phyloP scores from a whole-genome alignment of 306 rosid species.

The Crotalaria pallida region DNA sequence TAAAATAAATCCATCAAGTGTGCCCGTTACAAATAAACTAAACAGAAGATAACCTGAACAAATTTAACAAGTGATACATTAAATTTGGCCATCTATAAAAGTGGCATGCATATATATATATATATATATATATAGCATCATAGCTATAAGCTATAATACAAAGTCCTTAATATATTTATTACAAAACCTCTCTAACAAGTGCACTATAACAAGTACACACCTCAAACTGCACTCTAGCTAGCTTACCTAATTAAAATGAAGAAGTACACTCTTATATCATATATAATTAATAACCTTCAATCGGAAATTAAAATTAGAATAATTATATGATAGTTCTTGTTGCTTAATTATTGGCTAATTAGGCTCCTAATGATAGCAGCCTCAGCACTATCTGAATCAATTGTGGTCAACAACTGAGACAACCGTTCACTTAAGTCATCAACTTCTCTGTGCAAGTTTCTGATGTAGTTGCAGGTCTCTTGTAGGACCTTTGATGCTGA shows the following conservation, averaged over 20 bases:
- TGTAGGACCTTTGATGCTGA: conserved; percentile 99
- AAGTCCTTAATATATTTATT: conserved; percentile 23
- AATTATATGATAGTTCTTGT: neutral
- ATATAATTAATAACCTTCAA: conserved; percentile 4
- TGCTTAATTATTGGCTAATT: conserved; percentile 57
- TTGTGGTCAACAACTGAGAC: conserved; percentile 80
- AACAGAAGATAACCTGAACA: conserved; percentile 5
- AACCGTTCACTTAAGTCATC: conserved; percentile 86
- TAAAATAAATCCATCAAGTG: conserved; percentile 13
- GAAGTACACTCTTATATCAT: conserved; percentile 24
- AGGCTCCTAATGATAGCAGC: conserved; percentile 92
- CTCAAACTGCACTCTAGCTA: conserved; percentile 29
- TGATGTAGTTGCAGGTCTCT: conserved; percentile 95
- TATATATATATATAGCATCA: conserved; percentile 19
- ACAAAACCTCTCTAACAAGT: conserved; percentile 17
- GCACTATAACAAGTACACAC: conserved; percentile 18
- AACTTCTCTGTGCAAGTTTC: conserved; percentile 82
- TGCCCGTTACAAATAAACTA: no score
- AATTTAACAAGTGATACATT: conserved; percentile 9
- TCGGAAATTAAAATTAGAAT: neutral
- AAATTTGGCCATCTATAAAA: conserved; percentile 27
- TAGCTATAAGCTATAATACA: conserved; percentile 19
- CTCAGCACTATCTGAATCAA: conserved; percentile 90
- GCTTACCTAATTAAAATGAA: conserved; percentile 21
- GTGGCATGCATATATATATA: conserved; percentile 23